These are phyloP conservation scores for Lotus japonicus DNA, from an alignment of 306 rosid species.

Conservation along the genomic window DNA sequence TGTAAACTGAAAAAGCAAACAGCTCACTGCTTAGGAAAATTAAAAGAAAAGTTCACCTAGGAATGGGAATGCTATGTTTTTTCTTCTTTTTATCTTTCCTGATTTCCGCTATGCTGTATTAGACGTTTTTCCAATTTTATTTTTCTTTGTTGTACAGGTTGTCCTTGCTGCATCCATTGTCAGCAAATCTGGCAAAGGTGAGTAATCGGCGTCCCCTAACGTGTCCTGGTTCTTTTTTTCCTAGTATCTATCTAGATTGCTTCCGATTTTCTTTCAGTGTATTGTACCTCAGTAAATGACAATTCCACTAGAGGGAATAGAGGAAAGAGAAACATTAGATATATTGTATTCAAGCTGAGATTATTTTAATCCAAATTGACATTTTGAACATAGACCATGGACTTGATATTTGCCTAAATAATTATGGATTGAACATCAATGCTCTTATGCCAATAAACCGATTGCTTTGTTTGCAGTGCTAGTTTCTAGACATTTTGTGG, in stretches of 20 bases:
- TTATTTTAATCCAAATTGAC: not conserved
- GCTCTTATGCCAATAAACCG: not conserved
- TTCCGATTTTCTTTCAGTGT: not conserved
- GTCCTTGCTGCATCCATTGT: constrained; percentile 84
- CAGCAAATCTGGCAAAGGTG: constrained; percentile 94
- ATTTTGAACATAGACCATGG: too few relatives aligned
- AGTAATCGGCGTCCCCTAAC: constrained; percentile 18
- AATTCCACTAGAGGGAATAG: not conserved
- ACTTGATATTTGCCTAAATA: not conserved
- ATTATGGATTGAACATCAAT: not conserved
- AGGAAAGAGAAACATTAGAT: too few relatives aligned
- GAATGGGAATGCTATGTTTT: too few relatives aligned
- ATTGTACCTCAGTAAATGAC: not conserved
- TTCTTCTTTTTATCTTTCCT: too few relatives aligned
- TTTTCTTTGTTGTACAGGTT: constrained; percentile 47
- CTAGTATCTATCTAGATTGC: not conserved
- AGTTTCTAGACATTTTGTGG: constrained; percentile 87
- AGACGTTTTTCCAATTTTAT: constrained; percentile 3
- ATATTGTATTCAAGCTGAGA: not conserved
- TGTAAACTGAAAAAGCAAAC: not conserved
- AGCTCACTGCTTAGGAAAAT: too few relatives aligned
- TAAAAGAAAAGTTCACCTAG: too few relatives aligned
- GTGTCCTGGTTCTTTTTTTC: too few relatives aligned
- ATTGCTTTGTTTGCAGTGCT: constrained; percentile 54
- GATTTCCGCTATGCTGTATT: not conserved